Evolutionary conservation across 2,329 filamentous ascomycete species (phyloP), one percentile per base, ranked within the genome.

Genomic region (Acephala macrosclerotiorum): DNA sequence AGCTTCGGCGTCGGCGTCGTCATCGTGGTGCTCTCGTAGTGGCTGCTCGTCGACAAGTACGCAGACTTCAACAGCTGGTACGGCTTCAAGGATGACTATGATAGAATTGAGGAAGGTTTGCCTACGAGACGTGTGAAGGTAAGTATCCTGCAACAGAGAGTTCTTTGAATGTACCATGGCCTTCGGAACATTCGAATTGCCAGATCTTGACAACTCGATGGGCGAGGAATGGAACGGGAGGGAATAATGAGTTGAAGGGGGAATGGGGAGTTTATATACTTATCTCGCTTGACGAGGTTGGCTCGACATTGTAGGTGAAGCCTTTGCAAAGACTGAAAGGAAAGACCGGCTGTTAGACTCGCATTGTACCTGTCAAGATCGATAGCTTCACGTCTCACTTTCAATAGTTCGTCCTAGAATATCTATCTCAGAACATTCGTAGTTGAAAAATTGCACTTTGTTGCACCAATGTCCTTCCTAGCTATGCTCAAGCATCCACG

Each of bases 11-110:
- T 63, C 8, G 4, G 51, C 33, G 14, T 55, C 20, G 7, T 61
- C 61, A 16, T 47, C 22, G 16, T 58, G 58, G 18, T 72, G 72
- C 36, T 76, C 75, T 12, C 33, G 56, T 2, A 73, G 66, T 0
- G 55, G 42, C 8, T 63, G 12, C 4, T 66, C 70, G 42, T 70
- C 61, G 25, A 73, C 68, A 16, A 61, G 64, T 26, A 76, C 53
- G 1, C 67, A 71, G 20, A 75, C 66, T n/a, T 71, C 67, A 18
- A 66, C 22, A 9, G 58, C 63, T 3, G 63, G 58, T n/a, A 65
- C 22, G 5, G 18, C 42, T 5, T 51, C 53, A 11, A 51, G 53
- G 11, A 65, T 42, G 12, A 4, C 38, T 42, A 6, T n/a, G 38
- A 42, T 42, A n/a, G n/a, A n/a, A n/a, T n/a, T n/a, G n/a, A n/a